These are phyloP conservation scores for Naumovozyma dairenensis DNA, from an alignment of 805 yeast genomes.

Conservation along the genomic window DNA sequence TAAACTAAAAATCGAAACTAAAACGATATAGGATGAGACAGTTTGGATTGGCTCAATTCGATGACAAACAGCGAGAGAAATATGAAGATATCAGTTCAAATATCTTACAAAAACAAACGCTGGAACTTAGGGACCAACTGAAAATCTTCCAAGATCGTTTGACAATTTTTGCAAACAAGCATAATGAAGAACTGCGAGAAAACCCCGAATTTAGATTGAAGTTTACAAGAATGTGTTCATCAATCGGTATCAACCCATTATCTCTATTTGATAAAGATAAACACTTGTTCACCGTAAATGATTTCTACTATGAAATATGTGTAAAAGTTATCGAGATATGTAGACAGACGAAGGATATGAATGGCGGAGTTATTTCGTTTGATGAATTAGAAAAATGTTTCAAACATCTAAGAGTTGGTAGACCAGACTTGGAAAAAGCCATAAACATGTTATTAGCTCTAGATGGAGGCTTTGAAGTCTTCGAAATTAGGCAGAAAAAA, in stretches of 20 bases:
- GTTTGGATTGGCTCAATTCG: conserved; percentile 41
- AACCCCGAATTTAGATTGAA: conserved; percentile 59
- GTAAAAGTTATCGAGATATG: conserved; percentile 71
- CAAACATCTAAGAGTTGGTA: conserved; percentile 27
- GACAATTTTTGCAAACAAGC: conserved; percentile 62
- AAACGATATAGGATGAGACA: conserved; percentile 27
- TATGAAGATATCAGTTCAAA: conserved; percentile 12
- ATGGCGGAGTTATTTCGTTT: conserved; percentile 73
- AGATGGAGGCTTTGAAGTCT: conserved; percentile 63
- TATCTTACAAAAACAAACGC: conserved; percentile 40
- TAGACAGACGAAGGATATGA: conserved; percentile 54
- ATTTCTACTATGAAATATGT: conserved; percentile 57
- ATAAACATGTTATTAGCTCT: conserved; percentile 43
- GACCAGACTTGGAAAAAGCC: conserved; percentile 47
- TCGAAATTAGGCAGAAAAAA: conserved; percentile 41
- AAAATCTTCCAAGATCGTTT: conserved; percentile 69
- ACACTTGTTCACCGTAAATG: conserved; percentile 30
- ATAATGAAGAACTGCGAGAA: conserved; percentile 53
- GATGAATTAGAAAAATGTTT: conserved; percentile 36
- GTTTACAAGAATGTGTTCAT: conserved; percentile 65
- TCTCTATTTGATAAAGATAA: conserved; percentile 28
- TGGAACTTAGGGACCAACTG: conserved; percentile 59
- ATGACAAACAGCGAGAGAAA: conserved; percentile 13
- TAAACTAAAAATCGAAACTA: too few species aligned
- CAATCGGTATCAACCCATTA: conserved; percentile 80